phyloP scores from a whole-genome alignment of 169 alveolate genomes.

The Theileria orientalis region DNA sequence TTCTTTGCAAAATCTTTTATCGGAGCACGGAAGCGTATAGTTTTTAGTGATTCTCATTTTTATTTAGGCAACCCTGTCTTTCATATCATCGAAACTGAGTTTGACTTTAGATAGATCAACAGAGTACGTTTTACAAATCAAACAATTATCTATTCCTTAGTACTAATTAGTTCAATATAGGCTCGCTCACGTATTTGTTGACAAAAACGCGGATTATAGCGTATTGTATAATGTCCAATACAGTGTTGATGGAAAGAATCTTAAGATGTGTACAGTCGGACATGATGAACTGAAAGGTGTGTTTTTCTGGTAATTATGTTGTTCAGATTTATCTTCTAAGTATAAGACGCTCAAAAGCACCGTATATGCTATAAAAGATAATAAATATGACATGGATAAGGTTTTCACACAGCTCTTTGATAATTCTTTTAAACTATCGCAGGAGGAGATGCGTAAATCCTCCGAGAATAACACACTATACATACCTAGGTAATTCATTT shows the following conservation, averaged over 20 bases:
- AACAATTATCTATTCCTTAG: neutral
- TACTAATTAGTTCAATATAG: constrained; percentile 5
- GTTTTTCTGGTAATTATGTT: neutral
- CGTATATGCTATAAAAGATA: constrained; percentile 1
- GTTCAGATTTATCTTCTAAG: constrained; percentile 17
- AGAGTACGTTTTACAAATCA: constrained; percentile 24
- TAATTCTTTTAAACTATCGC: constrained; percentile 6
- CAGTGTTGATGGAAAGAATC: constrained; percentile 12
- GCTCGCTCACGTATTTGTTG: constrained; percentile 17
- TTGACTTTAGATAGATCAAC: constrained; percentile 5
- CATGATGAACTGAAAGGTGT: constrained; percentile 30
- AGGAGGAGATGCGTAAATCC: constrained; percentile 10
- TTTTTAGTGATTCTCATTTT: neutral
- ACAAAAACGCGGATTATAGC: constrained; percentile 2
- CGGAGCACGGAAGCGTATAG: constrained; percentile 45
- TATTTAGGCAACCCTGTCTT: constrained; percentile 29
- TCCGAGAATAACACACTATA: constrained; percentile 16
- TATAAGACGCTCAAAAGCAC: constrained; percentile 3
- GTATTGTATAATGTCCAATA: constrained; percentile 42
- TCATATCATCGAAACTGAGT: constrained; percentile 23
- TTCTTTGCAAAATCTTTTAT: constrained; percentile 11
- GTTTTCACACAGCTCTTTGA: constrained; percentile 12
- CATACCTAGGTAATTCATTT: constrained; percentile 32
- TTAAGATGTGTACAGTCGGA: constrained; percentile 20
- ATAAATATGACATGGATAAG: neutral